Evolutionary conservation across 2,329 filamentous ascomycete genomes (phyloP).

Genomic region (Talaromyces funiculosus): DNA sequence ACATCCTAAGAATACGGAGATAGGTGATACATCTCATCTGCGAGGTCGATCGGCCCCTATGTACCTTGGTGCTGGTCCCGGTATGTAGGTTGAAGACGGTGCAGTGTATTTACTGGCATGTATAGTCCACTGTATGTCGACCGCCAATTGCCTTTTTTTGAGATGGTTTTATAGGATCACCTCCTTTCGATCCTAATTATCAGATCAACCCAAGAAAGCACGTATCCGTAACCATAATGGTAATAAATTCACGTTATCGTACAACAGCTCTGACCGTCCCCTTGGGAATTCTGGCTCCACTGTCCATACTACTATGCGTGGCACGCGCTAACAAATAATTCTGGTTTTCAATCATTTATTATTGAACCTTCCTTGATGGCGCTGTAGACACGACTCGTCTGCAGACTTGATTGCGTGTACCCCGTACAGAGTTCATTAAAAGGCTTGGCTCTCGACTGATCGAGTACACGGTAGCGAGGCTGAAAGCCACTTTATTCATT

Average conservation of each 20-base stretch:
- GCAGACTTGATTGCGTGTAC: background rate
- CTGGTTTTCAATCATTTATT: background rate
- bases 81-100: background rate
- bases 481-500: background rate
- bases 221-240: background rate
- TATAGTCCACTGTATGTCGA: background rate
- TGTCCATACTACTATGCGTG: conserved; percentile 1
- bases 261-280: background rate
- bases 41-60: background rate
- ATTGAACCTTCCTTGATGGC: background rate
- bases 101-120: too few relatives aligned
- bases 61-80: background rate
- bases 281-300: background rate
- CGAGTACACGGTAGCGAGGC: background rate
- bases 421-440: background rate
- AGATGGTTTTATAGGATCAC: too few relatives aligned
- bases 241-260: background rate
- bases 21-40: background rate
- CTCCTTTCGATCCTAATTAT: background rate
- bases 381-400: background rate
- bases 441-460: background rate
- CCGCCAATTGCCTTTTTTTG: background rate
- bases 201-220: background rate
- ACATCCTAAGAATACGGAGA: background rate
- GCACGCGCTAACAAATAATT: background rate